Base-by-base conservation (phyloP, 352 stramenopile species). In the Globisporangium abappressorium region DNA sequence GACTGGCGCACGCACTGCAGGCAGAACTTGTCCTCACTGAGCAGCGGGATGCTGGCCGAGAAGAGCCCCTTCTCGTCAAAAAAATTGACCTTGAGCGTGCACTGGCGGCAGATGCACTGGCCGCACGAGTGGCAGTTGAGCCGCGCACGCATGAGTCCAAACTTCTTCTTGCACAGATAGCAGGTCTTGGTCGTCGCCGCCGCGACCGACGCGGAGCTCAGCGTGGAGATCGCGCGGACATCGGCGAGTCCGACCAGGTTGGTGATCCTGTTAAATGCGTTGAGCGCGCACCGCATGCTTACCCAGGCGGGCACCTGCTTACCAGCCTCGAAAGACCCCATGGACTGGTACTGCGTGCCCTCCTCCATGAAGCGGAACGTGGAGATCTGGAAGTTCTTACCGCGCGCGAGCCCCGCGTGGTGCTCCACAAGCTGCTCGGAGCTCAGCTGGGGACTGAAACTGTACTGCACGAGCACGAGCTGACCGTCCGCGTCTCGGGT, bases 111-210 rank as follows among this genome's bases (percentile, higher is more conserved):
- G 33, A 62, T 54, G 18, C 49, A 53, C 36, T 68, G 62, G 33
- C 38, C 51, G 26, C 62, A 68, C 38, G 62, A 46, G 49, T 68
- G 36, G 62, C 62, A 68, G 24, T 61, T 62, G 34, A 62, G 34
- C 2, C 62, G 62, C 62, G 49, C 22, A 24, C 62, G 62, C 62
- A 68, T 54, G 38, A 68, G 26, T 4, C 62, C 53, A 11, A 68
- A 68, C 49, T 62, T 61, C 51, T 68, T 68, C 51, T 68, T 61
- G 62, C 62, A 68, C 30, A 70, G 57, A 36, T 66, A 66, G 36
- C 65, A 70, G 12, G 34, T 20, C 49, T 70, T 70, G 46, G 57
- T 54, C 22, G 46, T 53, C 2, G 57, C 46, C 9, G 12, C 11
- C 5, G 46, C 24, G 55, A 36, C 28, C 22, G 41, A 47, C 15